phyloP scores from a whole-genome alignment of 1,139 yeast species.

The Protomyces pachydermus region DNA sequence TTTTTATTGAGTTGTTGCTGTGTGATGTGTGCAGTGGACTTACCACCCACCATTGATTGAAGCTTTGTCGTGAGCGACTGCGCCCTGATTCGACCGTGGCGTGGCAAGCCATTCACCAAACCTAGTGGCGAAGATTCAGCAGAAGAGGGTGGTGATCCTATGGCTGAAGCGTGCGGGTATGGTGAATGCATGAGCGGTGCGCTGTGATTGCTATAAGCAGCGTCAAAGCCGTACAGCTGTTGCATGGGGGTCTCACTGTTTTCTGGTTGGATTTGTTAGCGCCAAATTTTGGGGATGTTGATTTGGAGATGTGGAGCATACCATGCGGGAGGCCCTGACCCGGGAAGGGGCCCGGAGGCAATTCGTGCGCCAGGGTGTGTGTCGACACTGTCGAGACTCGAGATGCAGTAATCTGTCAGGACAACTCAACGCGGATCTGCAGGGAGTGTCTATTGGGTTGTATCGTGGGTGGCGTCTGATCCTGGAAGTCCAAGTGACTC shows the following conservation, averaged over 20 bases:
- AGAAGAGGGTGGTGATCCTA: neutral
- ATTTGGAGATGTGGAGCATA: neutral
- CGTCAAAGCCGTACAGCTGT: neutral
- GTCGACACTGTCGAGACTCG: neutral
- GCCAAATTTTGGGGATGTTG: too few relatives aligned
- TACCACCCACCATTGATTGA: neutral
- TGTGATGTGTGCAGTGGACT: slow-evolving; percentile 36
- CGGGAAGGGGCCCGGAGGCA: neutral
- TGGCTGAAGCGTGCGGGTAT: neutral
- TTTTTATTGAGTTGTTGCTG: slow-evolving; percentile 44
- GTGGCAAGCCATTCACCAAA: neutral
- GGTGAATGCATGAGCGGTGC: neutral
- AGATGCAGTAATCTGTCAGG: too few relatives aligned
- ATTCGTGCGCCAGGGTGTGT: neutral
- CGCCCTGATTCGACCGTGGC: neutral
- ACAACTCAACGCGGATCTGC: too few relatives aligned
- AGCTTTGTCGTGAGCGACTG: slow-evolving; percentile 1
- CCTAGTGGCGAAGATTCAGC: neutral
- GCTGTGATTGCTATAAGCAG: neutral
- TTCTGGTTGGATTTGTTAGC: neutral
- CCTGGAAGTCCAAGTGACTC: too few relatives aligned
- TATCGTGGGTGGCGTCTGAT: too few relatives aligned
- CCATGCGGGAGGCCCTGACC: neutral
- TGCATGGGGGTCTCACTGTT: neutral
- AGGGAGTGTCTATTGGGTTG: too few relatives aligned